A percentile compares a stretch with the other conserved stretches of the same genome.
Conservation (phyloP, 148 eudicot species). For the Nepenthes gracilis region DNA sequence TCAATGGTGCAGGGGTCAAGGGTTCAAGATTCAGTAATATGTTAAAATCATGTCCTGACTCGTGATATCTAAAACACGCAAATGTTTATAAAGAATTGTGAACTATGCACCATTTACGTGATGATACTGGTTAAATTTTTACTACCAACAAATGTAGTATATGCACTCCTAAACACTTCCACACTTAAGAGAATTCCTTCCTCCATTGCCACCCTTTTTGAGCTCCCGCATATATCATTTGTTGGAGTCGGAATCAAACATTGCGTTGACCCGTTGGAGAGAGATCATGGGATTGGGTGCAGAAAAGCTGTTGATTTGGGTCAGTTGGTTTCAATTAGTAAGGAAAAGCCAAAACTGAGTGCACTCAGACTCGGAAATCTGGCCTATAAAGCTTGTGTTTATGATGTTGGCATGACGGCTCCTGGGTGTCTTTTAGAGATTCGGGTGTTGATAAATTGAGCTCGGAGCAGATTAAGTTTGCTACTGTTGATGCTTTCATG, state of each 20-base stretch:
- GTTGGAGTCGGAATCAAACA: constrained; percentile 13
- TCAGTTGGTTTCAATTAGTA: background rate
- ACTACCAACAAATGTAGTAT: no score
- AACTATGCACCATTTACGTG: no score
- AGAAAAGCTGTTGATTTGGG: constrained; percentile 16
- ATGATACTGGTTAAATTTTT: no score
- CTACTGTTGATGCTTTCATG: constrained; percentile 8
- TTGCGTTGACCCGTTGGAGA: constrained; percentile 9
- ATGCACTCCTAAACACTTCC: background rate
- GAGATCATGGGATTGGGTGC: constrained; percentile 14
- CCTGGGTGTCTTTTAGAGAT: background rate
- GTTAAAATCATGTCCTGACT: no score
- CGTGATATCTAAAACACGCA: no score
- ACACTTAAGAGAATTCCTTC: constrained; percentile 1
- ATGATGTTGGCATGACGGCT: background rate
- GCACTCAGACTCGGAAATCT: constrained; percentile 12
- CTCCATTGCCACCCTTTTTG: constrained; percentile 6
- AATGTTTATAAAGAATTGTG: no score
- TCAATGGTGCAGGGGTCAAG: no score
- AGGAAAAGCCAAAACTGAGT: background rate
- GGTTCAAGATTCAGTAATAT: no score
- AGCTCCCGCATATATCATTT: constrained; percentile 8
- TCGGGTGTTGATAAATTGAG: constrained; percentile 13
- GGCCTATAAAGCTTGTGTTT: background rate
- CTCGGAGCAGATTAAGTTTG: constrained; percentile 9